Conservation (phyloP, 805 yeast species). For the Kluyveromyces lactis region DNA sequence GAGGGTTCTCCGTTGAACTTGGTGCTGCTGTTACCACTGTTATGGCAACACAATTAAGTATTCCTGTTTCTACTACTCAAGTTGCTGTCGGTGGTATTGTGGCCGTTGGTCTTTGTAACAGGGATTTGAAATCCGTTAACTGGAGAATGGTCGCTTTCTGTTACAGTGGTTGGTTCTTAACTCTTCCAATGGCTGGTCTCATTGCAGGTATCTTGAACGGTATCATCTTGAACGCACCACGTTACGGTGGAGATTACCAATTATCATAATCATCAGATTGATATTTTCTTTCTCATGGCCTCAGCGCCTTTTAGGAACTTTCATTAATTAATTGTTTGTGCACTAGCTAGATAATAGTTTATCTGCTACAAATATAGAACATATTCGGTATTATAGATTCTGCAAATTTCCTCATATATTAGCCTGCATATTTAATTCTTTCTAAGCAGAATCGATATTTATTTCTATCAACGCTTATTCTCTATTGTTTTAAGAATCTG, state of each 20-base stretch:
- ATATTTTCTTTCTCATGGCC: background rate
- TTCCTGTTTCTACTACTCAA: constrained; percentile 75
- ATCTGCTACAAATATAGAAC: too few relatives aligned
- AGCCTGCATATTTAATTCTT: too few relatives aligned
- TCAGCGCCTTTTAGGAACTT: too few relatives aligned
- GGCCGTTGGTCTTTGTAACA: constrained; percentile 65
- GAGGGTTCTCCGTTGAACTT: constrained; percentile 69
- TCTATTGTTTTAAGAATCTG: too few relatives aligned
- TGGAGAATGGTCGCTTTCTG: constrained; percentile 74
- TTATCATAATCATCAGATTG: constrained; percentile 7
- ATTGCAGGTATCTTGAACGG: constrained; percentile 61
- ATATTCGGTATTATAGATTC: too few relatives aligned
- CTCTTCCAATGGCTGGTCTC: constrained; percentile 67
- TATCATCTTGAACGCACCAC: constrained; percentile 58
- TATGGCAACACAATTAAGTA: constrained; percentile 63
- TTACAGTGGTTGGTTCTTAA: constrained; percentile 63
- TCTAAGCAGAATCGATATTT: too few relatives aligned
- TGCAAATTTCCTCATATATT: too few relatives aligned
- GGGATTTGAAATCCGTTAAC: constrained; percentile 53
- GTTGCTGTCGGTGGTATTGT: constrained; percentile 74
- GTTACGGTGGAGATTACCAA: constrained; percentile 30
- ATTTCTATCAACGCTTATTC: too few relatives aligned
- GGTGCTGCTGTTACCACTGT: constrained; percentile 73
- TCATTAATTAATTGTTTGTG: too few relatives aligned
- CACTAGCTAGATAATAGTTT: too few relatives aligned